Conservation (phyloP, 805 yeast species). For the Priceomyces melissophilus region DNA sequence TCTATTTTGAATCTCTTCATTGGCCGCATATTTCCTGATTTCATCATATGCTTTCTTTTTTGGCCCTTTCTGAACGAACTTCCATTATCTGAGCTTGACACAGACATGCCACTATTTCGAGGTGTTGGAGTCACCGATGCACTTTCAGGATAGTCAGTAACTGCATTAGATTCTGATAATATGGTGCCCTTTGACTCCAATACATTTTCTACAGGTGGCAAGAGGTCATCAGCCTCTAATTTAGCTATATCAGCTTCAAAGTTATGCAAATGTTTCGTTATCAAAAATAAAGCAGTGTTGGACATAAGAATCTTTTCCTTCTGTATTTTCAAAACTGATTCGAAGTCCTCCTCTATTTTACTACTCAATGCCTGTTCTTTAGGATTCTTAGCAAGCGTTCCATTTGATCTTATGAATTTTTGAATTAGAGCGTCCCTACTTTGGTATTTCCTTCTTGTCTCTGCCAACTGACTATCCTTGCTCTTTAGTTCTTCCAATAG, state of each 20-base stretch:
- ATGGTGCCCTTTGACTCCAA: conserved; percentile 17
- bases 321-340: conserved; percentile 58
- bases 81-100: conserved; percentile 14
- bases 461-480: conserved; percentile 65
- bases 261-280: conserved; percentile 68
- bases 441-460: conserved; percentile 60
- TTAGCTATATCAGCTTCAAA: conserved; percentile 74
- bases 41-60: conserved; percentile 20
- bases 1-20: conserved; percentile 20
- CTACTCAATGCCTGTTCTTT: conserved; percentile 67
- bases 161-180: conserved; percentile 10
- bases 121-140: conserved; percentile 31
- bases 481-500: conserved; percentile 72
- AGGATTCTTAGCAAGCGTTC: conserved; percentile 76
- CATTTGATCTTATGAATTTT: conserved; percentile 77
- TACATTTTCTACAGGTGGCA: conserved; percentile 51
- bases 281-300: conserved; percentile 75
- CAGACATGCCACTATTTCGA: conserved; percentile 14
- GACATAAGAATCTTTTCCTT: conserved; percentile 76
- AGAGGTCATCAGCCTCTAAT: conserved; percentile 75
- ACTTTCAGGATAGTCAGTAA: conserved; percentile 20
- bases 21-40: conserved; percentile 12
- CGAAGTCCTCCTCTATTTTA: conserved; percentile 67
- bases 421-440: conserved; percentile 78
- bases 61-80: conserved; percentile 16